Percentiles rank a stretch among this genome's conserved stretches.
Evolutionary conservation across 345 rosid species (phyloP).

Genomic region (Populus euphratica): DNA sequence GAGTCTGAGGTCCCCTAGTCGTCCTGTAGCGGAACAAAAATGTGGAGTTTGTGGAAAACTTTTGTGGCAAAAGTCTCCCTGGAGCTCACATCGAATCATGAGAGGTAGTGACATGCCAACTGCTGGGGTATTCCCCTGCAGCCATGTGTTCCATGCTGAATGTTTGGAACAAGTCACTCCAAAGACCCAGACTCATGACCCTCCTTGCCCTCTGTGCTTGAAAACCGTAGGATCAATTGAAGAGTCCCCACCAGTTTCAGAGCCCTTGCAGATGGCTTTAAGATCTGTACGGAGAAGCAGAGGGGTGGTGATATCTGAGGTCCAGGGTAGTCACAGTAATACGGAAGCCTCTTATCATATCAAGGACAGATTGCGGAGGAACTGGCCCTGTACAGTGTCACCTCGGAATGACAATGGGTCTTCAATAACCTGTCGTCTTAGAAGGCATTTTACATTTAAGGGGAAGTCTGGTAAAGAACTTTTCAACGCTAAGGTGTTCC

Average conservation of each 20-base stretch:
- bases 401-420: slow-evolving; percentile 33
- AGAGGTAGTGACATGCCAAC: slow-evolving; percentile 73
- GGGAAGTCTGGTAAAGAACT: slow-evolving; percentile 26
- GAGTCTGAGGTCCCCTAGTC: slow-evolving; percentile 31
- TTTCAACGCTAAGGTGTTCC: slow-evolving; percentile 27
- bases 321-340: slow-evolving; percentile 21
- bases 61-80: slow-evolving; percentile 72
- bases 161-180: slow-evolving; percentile 83
- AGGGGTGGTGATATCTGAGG: slow-evolving; percentile 44
- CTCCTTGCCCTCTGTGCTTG: slow-evolving; percentile 66
- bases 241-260: slow-evolving; percentile 47
- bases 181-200: slow-evolving; percentile 61
- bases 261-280: slow-evolving; percentile 62
- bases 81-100: slow-evolving; percentile 72
- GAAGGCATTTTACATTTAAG: slow-evolving; percentile 43
- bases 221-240: slow-evolving; percentile 42
- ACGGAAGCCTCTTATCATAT: slow-evolving; percentile 29
- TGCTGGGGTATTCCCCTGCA: slow-evolving; percentile 75
- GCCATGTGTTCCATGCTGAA: slow-evolving; percentile 84
- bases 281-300: slow-evolving; percentile 58
- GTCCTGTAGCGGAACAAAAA: slow-evolving; percentile 37
- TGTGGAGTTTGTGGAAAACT: slow-evolving; percentile 74
- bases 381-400: slow-evolving; percentile 28
- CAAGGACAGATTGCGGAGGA: slow-evolving; percentile 39
- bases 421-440: slow-evolving; percentile 42